phyloP scores from a whole-genome alignment of 2,329 filamentous ascomycete species.

The Colletotrichum tabaci region DNA sequence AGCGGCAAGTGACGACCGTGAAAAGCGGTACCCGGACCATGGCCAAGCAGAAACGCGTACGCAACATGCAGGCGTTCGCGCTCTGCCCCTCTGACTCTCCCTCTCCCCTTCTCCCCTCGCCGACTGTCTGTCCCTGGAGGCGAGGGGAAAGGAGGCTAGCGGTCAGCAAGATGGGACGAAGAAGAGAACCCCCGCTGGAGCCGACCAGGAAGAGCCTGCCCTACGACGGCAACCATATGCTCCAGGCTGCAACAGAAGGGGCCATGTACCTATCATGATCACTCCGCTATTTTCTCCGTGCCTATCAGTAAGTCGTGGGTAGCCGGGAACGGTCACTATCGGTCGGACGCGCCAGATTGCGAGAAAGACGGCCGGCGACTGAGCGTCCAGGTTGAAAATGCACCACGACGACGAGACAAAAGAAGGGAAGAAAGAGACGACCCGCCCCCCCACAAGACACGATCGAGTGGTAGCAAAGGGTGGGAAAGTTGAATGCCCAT shows the following conservation, averaged over 20 bases:
- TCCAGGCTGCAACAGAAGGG: conserved; percentile 21
- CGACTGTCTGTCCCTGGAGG: not conserved
- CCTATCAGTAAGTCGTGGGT: conserved; percentile 13
- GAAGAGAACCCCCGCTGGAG: conserved; percentile 15
- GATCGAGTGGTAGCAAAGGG: conserved; percentile 5
- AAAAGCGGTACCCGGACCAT: conserved; percentile 6
- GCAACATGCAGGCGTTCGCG: not conserved
- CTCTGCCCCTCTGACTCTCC: too few relatives aligned
- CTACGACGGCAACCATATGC: not conserved
- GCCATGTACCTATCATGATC: conserved; percentile 24
- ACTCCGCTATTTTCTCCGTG: conserved; percentile 28
- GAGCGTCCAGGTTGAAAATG: conserved; percentile 32
- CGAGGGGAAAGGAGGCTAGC: conserved; percentile 2
- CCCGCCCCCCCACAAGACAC: not conserved
- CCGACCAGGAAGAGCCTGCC: conserved; percentile 1
- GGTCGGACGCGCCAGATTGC: conserved; percentile 29
- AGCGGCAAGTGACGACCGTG: conserved; percentile 23
- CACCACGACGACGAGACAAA: conserved; percentile 16
- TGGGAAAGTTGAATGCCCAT: conserved; percentile 36
- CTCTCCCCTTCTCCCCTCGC: not conserved
- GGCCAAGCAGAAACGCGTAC: conserved; percentile 27
- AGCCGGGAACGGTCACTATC: conserved; percentile 16
- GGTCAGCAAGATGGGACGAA: conserved; percentile 27
- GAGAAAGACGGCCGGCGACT: conserved; percentile 32
- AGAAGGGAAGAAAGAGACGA: not conserved